A percentile compares a stretch with the other conserved stretches of the same genome.
phyloP scores from a whole-genome alignment of 768 basidiomycete genomes.

The Tylopilus felleus region DNA sequence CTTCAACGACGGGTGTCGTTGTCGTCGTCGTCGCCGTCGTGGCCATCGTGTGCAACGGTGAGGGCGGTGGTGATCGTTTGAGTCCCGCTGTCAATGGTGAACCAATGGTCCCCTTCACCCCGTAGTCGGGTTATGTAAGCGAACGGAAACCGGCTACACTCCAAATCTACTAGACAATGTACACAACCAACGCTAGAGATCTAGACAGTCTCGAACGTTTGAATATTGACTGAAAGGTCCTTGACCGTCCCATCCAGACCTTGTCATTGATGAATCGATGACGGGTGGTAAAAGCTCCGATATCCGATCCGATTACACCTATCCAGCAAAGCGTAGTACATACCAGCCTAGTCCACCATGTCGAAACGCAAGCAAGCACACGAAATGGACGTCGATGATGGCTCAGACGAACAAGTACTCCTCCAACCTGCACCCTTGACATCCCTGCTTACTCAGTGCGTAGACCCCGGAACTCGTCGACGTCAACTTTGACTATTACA shows the following conservation, averaged over 20 bases:
- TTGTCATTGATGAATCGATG: no score
- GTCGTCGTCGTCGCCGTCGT: slow-evolving; percentile 16
- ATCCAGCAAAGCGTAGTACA: no score
- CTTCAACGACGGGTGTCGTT: slow-evolving; percentile 51
- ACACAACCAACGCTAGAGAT: no score
- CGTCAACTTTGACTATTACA: slow-evolving; percentile 82
- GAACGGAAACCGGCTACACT: no score
- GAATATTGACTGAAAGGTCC: no score
- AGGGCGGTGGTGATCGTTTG: slow-evolving; percentile 1
- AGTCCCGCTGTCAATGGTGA: background rate
- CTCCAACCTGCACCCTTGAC: background rate
- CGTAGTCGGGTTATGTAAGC: slow-evolving; percentile 18
- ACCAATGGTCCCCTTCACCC: background rate
- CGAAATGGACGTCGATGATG: slow-evolving; percentile 33
- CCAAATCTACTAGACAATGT: no score
- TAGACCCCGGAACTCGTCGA: slow-evolving; percentile 22
- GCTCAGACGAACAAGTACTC: slow-evolving; percentile 41
- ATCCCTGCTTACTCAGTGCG: slow-evolving; percentile 6
- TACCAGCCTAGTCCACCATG: slow-evolving; percentile 31
- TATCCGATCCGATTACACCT: background rate
- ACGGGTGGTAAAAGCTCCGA: background rate
- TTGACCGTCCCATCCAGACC: no score
- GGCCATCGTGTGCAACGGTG: slow-evolving; percentile 20
- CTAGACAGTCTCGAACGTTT: no score
- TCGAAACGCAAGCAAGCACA: slow-evolving; percentile 51